Percentiles rank a stretch among this genome's conserved stretches.
These are phyloP conservation scores for Collariella sp. DNA, from an alignment of 495 filamentous ascomycete species.

Conservation along the genomic window DNA sequence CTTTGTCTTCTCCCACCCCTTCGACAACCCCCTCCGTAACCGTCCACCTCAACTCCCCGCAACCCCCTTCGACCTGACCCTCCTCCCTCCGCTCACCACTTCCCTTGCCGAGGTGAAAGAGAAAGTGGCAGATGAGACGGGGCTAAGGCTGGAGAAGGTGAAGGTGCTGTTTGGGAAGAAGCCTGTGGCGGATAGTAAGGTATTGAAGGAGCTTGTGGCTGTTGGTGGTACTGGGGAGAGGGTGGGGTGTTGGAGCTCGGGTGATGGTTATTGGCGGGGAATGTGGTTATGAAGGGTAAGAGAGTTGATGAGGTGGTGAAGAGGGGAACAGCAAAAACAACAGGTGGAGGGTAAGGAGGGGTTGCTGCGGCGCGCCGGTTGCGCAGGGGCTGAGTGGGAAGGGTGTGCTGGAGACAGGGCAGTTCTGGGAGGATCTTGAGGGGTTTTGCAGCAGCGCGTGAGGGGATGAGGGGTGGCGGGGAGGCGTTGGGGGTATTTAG, in stretches of 20 bases:
- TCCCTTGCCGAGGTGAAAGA: slow-evolving; percentile 61
- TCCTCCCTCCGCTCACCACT: slow-evolving; percentile 54
- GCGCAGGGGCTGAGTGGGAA: slow-evolving; percentile 25
- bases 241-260: slow-evolving; percentile 57
- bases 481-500: slow-evolving; percentile 59
- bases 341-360: slow-evolving; percentile 3
- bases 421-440: slow-evolving; percentile 83
- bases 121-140: slow-evolving; percentile 43
- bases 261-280: slow-evolving; percentile 79
- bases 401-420: slow-evolving; percentile 54
- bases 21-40: neutral
- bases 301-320: neutral
- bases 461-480: slow-evolving; percentile 60
- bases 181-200: slow-evolving; percentile 63
- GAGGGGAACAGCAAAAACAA: neutral
- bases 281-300: neutral
- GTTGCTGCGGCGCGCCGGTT: slow-evolving; percentile 12
- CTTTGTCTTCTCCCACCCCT: neutral
- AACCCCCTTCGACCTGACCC: slow-evolving; percentile 57
- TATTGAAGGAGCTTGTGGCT: slow-evolving; percentile 44
- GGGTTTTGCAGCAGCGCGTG: slow-evolving; percentile 69
- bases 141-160: slow-evolving; percentile 57
- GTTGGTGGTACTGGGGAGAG: slow-evolving; percentile 21
- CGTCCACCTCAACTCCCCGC: slow-evolving; percentile 26
- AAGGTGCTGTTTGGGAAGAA: slow-evolving; percentile 78